A percentile compares a stretch with the other conserved stretches of the same genome.
Conservation (phyloP, 352 stramenopile species). For the Phytopythium boreale region DNA sequence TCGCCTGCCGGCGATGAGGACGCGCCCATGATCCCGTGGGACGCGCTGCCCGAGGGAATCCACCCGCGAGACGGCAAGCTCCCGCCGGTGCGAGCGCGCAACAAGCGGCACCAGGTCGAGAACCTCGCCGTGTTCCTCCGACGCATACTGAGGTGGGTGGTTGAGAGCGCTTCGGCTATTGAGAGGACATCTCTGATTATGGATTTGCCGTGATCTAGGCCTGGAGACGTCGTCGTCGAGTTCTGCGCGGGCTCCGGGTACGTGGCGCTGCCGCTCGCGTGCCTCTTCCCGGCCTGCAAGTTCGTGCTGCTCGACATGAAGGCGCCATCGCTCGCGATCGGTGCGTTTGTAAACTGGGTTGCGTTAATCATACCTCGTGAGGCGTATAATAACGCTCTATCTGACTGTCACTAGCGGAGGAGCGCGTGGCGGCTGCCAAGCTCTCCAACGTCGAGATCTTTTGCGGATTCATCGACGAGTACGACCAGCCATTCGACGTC, state of each 20-base stretch:
- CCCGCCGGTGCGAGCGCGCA: conserved; percentile 40
- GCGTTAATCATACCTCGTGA: neutral
- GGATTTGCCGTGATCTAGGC: conserved; percentile 20
- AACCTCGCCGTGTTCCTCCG: conserved; percentile 74
- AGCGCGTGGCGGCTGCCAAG: conserved; percentile 55
- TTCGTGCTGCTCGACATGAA: conserved; percentile 84
- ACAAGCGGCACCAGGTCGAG: conserved; percentile 78
- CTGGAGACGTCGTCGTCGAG: conserved; percentile 76
- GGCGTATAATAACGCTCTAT: neutral
- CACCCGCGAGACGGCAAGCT: conserved; percentile 70
- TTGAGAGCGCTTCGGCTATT: neutral
- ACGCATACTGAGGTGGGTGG: conserved; percentile 46
- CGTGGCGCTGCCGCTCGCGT: conserved; percentile 70
- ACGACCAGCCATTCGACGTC: conserved; percentile 61
- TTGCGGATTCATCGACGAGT: conserved; percentile 74
- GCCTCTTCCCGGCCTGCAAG: conserved; percentile 63
- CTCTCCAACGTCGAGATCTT: conserved; percentile 76
- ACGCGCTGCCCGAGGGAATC: conserved; percentile 53
- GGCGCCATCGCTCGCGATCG: conserved; percentile 68
- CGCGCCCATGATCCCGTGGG: conserved; percentile 53
- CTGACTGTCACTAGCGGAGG: conserved; percentile 26
- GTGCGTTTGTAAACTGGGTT: conserved; percentile 14
- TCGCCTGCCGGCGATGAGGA: neutral
- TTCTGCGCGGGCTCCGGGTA: conserved; percentile 81
- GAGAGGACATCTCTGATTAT: conserved; percentile 9